These are phyloP conservation scores for Triticum dicoccoides DNA, from an alignment of 176 grass and related monocot genomes.

Conservation along the genomic window DNA sequence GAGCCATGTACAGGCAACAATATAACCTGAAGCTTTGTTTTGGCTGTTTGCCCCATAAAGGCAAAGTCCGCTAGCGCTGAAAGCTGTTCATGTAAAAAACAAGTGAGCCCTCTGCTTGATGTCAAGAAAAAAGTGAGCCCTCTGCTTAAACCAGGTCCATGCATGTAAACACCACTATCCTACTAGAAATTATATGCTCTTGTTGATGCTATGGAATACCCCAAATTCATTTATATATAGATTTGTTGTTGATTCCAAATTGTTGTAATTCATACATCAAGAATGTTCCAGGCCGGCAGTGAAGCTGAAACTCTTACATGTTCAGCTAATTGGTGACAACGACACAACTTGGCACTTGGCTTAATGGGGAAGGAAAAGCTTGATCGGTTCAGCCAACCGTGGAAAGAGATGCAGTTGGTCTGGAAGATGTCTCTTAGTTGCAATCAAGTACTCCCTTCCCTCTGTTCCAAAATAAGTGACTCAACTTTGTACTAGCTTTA, in stretches of 20 bases:
- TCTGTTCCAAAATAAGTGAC: too few species aligned
- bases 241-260: not conserved
- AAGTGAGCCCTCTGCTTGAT: not conserved
- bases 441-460: not conserved
- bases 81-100: not conserved
- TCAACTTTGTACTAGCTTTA: too few species aligned
- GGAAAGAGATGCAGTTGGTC: not conserved
- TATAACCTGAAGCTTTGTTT: not conserved
- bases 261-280: not conserved
- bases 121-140: not conserved
- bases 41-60: not conserved
- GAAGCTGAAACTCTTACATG: not conserved
- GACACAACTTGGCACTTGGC: not conserved
- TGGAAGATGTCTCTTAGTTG: not conserved
- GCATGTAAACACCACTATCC: not conserved
- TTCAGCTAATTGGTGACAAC: not conserved
- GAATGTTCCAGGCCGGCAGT: not conserved
- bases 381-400: not conserved
- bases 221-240: not conserved
- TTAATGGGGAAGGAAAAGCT: not conserved
- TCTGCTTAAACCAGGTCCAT: not conserved
- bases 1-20: not conserved
- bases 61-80: not conserved
- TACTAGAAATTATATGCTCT: not conserved
- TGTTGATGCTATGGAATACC: not conserved